Evolutionary conservation across 73 alveolate species (phyloP).

Genomic region (Breviolum minutum): DNA sequence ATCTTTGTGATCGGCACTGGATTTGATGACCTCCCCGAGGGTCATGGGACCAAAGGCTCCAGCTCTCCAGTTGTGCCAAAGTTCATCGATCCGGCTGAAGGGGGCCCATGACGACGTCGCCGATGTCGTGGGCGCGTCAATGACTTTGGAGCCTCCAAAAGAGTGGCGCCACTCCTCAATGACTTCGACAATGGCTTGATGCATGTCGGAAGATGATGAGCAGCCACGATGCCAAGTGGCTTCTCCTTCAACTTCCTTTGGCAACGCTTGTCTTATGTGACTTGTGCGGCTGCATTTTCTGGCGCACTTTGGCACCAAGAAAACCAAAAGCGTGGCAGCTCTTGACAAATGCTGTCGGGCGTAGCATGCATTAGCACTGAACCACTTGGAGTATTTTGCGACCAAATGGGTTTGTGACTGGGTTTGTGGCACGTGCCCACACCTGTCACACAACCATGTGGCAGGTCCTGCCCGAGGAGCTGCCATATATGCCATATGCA

Average conservation of each 20-base stretch:
- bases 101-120: background rate
- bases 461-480: no score
- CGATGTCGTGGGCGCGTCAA: background rate
- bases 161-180: conserved; percentile 67
- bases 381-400: background rate
- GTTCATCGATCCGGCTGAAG: conserved; percentile 29
- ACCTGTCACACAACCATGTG: no score
- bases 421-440: background rate
- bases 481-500: no score
- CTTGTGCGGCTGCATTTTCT: background rate
- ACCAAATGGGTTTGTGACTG: background rate
- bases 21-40: conserved; percentile 3
- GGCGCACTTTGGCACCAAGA: conserved; percentile 30
- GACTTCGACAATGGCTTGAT: background rate
- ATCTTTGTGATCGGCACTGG: background rate
- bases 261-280: background rate
- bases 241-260: background rate
- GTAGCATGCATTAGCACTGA: background rate
- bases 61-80: conserved; percentile 86
- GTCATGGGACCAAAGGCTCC: conserved; percentile 34
- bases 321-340: background rate
- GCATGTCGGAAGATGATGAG: conserved; percentile 2
- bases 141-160: background rate
- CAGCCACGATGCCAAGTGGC: conserved; percentile 35
- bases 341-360: background rate